Conservation (phyloP, 1,284 basidiomycete species). For the Trametes hirsuta region DNA sequence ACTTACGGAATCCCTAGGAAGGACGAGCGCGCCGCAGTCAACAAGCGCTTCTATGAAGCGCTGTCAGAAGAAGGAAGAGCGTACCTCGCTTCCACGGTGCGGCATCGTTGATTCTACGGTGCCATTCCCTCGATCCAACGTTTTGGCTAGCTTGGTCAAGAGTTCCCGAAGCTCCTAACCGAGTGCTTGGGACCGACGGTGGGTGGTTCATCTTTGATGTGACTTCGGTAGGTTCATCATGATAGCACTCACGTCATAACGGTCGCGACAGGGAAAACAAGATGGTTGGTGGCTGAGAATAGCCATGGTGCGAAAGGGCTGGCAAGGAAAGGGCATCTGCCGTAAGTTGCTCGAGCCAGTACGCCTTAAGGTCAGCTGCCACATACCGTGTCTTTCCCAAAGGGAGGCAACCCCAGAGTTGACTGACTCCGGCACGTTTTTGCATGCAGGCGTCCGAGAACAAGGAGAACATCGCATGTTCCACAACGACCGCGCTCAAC, state of each 20-base stretch:
- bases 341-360: slow-evolving; percentile 22
- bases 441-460: slow-evolving; percentile 6
- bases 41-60: background rate
- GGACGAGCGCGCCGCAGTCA: slow-evolving; percentile 2
- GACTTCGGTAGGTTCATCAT: background rate
- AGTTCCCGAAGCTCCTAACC: background rate
- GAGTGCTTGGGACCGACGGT: background rate
- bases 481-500: slow-evolving; percentile 7
- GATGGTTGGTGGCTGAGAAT: slow-evolving; percentile 30
- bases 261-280: slow-evolving; percentile 11
- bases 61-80: slow-evolving; percentile 2
- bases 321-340: slow-evolving; percentile 24
- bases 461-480: slow-evolving; percentile 17
- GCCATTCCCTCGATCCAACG: background rate
- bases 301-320: slow-evolving; percentile 21
- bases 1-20: background rate
- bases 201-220: background rate
- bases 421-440: background rate
- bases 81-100: background rate
- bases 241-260: background rate
- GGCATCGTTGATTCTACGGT: background rate
- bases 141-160: background rate
- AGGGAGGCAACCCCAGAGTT: no score
- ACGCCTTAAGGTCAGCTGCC: background rate
- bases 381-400: no score